Evolutionary conservation across 1,139 yeast species (phyloP), one percentile per base, ranked within the genome.

Genomic region (Yamadazyma triangularis): DNA sequence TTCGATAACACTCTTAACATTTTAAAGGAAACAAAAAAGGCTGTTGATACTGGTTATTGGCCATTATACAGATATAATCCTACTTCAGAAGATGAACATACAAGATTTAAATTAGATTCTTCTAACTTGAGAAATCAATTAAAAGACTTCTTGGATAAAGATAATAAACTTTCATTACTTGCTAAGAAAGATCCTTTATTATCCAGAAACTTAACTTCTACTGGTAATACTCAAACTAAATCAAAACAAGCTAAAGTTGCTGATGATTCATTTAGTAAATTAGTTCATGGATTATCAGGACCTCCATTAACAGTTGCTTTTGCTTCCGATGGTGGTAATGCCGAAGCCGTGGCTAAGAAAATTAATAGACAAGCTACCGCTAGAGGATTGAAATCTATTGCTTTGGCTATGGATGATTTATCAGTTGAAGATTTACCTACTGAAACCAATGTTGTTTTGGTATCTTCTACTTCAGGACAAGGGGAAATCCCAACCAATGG

Each of bases 401-500:
- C 79, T 5, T 54, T 80, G 41, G 77, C 94, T 4, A 84, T 89
- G 87, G 96, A 89, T 57, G 96, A 88, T 45, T 61, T 82, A 39
- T 73, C 87, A 4, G 53, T 83, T 29, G 96, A 87, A 49, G 95
- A 87, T 43, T 68, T 89, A 38, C 77, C 87, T 22, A 70, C 75
- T 30, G 96, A 86, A 56, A 85, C 85, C 39, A 86, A 87, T 55
- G 73, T 89, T 38, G 79, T 86, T 12, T 82, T 89, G 45, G 70
- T 89, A 30, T 70, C 91, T 15, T 86, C 96, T 4, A 89, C 97
- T 30, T 89, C 96, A 6, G 97, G 97, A 42, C 97, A 89, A 69
- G 97, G 97, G 70, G 97, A 89, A 60, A 81, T 89, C 64, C 96
- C 97, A 27, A 91, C 87, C 46, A 91, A 88, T 55, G 97, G 96